Conservation (phyloP, 2,329 filamentous ascomycete genomes). For the Stachybotrys chartarum region DNA sequence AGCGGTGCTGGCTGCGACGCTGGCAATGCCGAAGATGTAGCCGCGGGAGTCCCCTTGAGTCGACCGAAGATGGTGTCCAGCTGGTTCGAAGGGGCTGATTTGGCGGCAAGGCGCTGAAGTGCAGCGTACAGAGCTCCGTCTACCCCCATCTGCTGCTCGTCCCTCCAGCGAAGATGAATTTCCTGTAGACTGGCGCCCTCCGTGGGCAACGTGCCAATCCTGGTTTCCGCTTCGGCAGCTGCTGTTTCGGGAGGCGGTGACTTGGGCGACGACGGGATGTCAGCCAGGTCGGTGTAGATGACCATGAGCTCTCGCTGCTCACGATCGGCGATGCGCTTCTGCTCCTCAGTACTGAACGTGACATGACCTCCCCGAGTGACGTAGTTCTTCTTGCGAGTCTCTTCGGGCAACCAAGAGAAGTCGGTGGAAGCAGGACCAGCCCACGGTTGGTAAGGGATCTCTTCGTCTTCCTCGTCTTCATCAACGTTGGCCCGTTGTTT, state of each 20-base stretch:
- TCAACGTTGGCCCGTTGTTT: conserved; percentile 43
- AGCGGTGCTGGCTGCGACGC: conserved; percentile 3
- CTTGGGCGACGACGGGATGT: conserved; percentile 50
- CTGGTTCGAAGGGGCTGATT: conserved; percentile 25
- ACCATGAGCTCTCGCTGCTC: conserved; percentile 55
- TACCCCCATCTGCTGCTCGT: conserved; percentile 36
- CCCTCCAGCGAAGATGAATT: conserved; percentile 40
- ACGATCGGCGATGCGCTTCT: conserved; percentile 46
- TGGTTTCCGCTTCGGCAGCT: conserved; percentile 13
- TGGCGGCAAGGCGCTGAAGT: conserved; percentile 33
- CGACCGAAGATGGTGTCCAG: conserved; percentile 33
- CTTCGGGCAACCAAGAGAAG: conserved; percentile 38
- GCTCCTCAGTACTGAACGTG: conserved; percentile 46
- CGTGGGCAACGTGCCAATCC: conserved; percentile 27
- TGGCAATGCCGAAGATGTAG: conserved; percentile 5
- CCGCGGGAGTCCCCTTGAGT: conserved; percentile 16
- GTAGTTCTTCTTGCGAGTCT: conserved; percentile 40
- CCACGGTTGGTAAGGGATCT: conserved; percentile 47
- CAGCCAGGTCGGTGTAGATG: conserved; percentile 45
- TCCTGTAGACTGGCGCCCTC: conserved; percentile 38
- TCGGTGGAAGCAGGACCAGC: conserved; percentile 38
- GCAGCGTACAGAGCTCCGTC: conserved; percentile 35
- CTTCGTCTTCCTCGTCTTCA: conserved; percentile 52
- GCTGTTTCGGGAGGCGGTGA: conserved; percentile 36
- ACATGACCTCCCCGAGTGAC: conserved; percentile 46